phyloP scores from a whole-genome alignment of 306 rosid genomes.

The Sphenostylis stenocarpa region DNA sequence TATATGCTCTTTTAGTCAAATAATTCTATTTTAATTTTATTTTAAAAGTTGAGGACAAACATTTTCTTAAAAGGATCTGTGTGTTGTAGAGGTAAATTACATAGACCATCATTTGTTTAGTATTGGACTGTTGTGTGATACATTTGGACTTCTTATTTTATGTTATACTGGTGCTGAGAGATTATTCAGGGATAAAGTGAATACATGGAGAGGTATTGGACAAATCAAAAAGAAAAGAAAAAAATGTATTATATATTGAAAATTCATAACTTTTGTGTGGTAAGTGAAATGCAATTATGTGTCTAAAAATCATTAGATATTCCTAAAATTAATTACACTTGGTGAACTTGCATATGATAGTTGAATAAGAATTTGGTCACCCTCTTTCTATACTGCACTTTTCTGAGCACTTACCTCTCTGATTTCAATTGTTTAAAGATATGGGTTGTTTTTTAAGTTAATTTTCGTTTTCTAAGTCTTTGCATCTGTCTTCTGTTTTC shows the following conservation, averaged over 20 bases:
- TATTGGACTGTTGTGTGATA: no score
- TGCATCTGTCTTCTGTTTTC: neutral
- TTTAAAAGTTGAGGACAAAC: neutral
- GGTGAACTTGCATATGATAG: no score
- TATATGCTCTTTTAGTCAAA: neutral
- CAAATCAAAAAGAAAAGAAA: no score
- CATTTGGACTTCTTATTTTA: neutral
- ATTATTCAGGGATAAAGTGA: no score
- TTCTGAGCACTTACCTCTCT: neutral
- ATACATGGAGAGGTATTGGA: no score
- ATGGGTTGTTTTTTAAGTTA: neutral
- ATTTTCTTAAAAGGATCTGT: neutral
- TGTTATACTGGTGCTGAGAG: neutral
- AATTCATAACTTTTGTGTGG: no score
- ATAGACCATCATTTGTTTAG: no score
- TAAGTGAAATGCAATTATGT: no score
- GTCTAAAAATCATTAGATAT: no score
- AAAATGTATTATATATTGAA: no score
- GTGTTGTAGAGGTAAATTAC: no score
- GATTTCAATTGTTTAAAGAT: neutral
- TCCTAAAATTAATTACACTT: no score
- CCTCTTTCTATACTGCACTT: neutral
- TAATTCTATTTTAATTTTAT: neutral
- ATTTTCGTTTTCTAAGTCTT: neutral
- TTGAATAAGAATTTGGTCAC: neutral